phyloP scores from a whole-genome alignment of 495 filamentous ascomycete genomes.

The Penicillium verhagenii region DNA sequence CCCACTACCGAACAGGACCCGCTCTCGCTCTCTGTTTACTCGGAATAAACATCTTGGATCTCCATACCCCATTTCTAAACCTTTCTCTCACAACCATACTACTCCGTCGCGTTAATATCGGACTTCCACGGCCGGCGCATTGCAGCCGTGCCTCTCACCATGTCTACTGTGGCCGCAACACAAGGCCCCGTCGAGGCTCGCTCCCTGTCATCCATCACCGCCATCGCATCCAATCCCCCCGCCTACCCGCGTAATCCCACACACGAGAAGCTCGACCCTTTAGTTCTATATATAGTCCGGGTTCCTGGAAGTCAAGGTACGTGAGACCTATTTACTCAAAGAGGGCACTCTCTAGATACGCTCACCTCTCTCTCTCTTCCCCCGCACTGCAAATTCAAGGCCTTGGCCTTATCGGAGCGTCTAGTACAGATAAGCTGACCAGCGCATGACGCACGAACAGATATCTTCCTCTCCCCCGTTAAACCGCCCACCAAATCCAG shows the following conservation, averaged over 20 bases:
- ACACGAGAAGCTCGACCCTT: constrained; percentile 58
- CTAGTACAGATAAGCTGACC: constrained; percentile 16
- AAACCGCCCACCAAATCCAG: constrained; percentile 79
- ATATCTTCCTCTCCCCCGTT: constrained; percentile 90
- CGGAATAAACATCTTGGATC: neutral
- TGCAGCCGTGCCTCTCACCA: constrained; percentile 22
- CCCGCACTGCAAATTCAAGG: neutral
- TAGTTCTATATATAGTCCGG: constrained; percentile 85
- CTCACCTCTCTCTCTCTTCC: no score
- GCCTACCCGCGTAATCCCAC: constrained; percentile 75
- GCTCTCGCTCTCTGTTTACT: constrained; percentile 4
- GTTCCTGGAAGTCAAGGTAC: constrained; percentile 88
- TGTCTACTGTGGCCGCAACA: constrained; percentile 23
- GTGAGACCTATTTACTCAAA: constrained; percentile 18
- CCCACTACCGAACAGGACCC: constrained; percentile 4
- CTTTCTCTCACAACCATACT: neutral
- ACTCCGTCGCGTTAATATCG: constrained; percentile 1
- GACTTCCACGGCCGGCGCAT: constrained; percentile 26
- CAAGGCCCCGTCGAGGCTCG: constrained; percentile 66
- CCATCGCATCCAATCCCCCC: constrained; percentile 83
- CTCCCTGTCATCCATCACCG: constrained; percentile 76
- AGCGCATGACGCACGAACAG: constrained; percentile 39
- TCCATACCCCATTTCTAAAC: neutral
- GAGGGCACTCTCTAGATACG: neutral
- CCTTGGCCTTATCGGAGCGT: neutral